Conservation (phyloP, 495 filamentous ascomycete species). For the Hypoxylon rickii region DNA sequence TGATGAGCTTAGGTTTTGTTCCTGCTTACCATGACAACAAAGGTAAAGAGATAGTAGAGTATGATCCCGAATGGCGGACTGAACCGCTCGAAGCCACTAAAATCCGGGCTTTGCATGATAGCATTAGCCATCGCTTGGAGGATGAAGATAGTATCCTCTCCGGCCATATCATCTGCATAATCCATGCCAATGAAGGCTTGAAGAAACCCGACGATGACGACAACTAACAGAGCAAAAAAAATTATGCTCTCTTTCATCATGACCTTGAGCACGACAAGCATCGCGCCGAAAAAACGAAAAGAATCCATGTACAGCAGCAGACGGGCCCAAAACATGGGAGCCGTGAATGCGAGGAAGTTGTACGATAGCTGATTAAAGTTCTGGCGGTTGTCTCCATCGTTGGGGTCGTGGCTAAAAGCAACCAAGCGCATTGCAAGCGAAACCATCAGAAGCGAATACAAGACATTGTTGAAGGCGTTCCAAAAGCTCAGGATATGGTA, state of each 20-base stretch:
- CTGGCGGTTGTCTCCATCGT: conserved; percentile 56
- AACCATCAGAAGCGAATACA: conserved; percentile 76
- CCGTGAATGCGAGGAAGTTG: conserved; percentile 87
- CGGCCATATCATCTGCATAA: conserved; percentile 69
- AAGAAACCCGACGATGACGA: conserved; percentile 87
- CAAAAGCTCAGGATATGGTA: conserved; percentile 88
- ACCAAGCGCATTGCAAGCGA: conserved; percentile 79
- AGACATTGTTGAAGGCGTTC: conserved; percentile 87
- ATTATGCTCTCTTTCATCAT: conserved; percentile 99
- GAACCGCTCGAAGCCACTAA: conserved; percentile 80
- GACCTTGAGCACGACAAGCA: conserved; percentile 95
- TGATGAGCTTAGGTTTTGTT: no score
- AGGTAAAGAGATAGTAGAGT: conserved; percentile 94
- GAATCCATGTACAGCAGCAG: conserved; percentile 91
- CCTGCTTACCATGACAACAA: conserved; percentile 87
- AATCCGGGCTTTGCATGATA: conserved; percentile 88
- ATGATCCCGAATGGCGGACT: conserved; percentile 81
- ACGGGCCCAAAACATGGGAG: conserved; percentile 96
- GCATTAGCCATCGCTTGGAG: conserved; percentile 88
- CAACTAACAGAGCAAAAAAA: conserved; percentile 90
- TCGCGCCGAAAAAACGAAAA: conserved; percentile 94
- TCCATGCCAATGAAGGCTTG: conserved; percentile 97
- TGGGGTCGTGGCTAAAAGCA: conserved; percentile 65
- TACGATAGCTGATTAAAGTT: conserved; percentile 81
- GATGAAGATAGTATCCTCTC: conserved; percentile 68